Base-by-base conservation (phyloP, 1,284 basidiomycete species). In the Thecaphora frezii region DNA sequence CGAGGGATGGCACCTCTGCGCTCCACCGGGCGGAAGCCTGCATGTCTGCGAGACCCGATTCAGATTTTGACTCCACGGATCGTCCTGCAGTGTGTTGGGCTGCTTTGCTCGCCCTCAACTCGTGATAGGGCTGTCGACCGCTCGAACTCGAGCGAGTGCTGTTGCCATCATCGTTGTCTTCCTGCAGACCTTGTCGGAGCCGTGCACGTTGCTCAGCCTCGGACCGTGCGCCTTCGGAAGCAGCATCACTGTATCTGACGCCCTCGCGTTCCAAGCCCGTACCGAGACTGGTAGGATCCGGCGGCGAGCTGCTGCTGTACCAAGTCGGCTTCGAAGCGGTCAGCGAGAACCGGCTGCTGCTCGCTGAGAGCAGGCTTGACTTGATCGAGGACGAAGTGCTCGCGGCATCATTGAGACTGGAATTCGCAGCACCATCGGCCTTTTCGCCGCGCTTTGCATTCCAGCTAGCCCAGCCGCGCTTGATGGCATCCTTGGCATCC, bases 401-500 rank as follows among this genome's bases (percentile, higher is more conserved):
- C 19, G n/a, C 22, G 12, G 8, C 19, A 22, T 41, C 22, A 21
- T 9, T 41, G 19, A 22, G 16, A 21, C 7, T 5, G 8, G 19
- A 22, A 21, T 41, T 41, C 19, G 19, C 39, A 16, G 19, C 39
- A 16, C 22, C 22, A 18, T 36, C 14, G 28, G 7, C 14, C 38
- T 39, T 39, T 36, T 67, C 65, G 24, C 51, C 48, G 5, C 65
- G 50, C 23, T 63, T 72, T 30, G 58, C 40, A 42, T 72, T 75
- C 74, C 73, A 77, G 49, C 46, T 75, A 10, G 70, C 56, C 75
- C 75, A 76, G 10, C 75, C 70, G 19, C 68, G 45, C 51, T 72
- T 73, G 46, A 77, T 54, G 9, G 75, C 75, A 23, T 77, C 74
- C 46, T 73, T 76, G 8, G 75, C 75, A 37, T 77, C 72, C 28